Conservation (phyloP, 129 eudicot genomes). For the Escallonia rubra region DNA sequence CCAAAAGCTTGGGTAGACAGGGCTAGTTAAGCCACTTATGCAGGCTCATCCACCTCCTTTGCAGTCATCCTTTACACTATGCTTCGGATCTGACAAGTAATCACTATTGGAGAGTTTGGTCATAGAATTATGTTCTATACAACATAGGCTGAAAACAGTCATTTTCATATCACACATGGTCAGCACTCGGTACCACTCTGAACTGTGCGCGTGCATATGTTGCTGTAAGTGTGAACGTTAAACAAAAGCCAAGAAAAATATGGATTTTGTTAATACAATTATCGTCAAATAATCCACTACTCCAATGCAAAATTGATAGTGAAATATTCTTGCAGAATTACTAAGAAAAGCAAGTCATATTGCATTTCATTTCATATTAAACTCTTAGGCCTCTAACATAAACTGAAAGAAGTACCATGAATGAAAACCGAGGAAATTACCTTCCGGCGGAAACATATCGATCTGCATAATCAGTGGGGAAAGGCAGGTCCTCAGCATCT, state of each 20-base stretch:
- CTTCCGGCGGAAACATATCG: slow-evolving; percentile 40
- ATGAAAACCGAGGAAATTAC: slow-evolving; percentile 5
- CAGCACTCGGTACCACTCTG: no score
- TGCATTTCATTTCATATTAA: no score
- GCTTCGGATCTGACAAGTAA: slow-evolving; percentile 57
- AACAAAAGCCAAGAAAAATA: no score
- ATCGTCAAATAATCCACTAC: no score
- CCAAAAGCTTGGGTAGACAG: slow-evolving; percentile 43
- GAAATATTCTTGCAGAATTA: neutral
- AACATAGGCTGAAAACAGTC: no score
- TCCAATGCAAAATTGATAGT: neutral
- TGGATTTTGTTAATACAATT: no score
- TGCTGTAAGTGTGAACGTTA: no score
- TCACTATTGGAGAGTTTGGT: slow-evolving; percentile 27
- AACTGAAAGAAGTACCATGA: no score
- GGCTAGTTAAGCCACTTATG: slow-evolving; percentile 19
- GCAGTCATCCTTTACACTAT: slow-evolving; percentile 43
- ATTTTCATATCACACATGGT: no score
- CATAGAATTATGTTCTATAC: neutral
- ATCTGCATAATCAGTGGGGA: slow-evolving; percentile 29
- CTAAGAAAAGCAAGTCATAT: neutral
- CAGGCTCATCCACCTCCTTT: slow-evolving; percentile 45
- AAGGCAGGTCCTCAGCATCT: slow-evolving; percentile 32
- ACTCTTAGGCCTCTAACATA: no score
- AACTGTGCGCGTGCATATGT: no score